Base-by-base conservation (phyloP, 1,284 basidiomycete species). In the Sanguinoderma infundibulare region DNA sequence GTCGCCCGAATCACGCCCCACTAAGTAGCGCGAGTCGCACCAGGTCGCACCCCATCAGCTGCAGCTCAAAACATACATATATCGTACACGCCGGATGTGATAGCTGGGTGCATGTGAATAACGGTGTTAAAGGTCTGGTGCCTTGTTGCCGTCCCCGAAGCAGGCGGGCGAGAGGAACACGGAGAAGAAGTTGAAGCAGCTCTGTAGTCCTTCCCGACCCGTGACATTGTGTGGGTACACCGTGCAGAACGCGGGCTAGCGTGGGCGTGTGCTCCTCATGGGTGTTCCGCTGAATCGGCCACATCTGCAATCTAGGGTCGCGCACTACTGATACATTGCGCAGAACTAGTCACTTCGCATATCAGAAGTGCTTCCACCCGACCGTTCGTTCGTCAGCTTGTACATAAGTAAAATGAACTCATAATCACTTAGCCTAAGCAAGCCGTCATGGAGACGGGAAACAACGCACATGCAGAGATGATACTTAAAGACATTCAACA, bases 191-290 rank as follows among this genome's bases (percentile, higher is more conserved):
- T 40, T 7, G 52, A 39, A 28, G 28, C 17, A 54, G 28, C 5
- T 40, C 15, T 17, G n/a, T 32, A 17, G 24, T 40, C 24, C 36
- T 51, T 15, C n/a, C 51, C 14, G 24, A 42, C n/a, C 47, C 53
- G 42, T 35, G 53, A 51, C 55, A 57, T 38, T 28, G 55, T 57
- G 55, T 51, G 36, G 47, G 36, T 38, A 34, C 44, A n/a, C n/a
- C n/a, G n/a, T n/a, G n/a, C n/a, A n/a, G n/a, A n/a, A n/a, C n/a
- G n/a, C n/a, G n/a, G n/a, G n/a, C 20, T 20, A 40, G 22, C n/a
- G n/a, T 42, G 26, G 10, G 40, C 26, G 30, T 17, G 40, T 44
- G 26, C 7, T 28, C 28, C n/a, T 46, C 30, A 30, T 42, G 40
- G 40, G 9, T 34, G n/a, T 30, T 46, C n/a, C n/a, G 22, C 40